A percentile compares a stretch with the other conserved stretches of the same genome.
phyloP scores from a whole-genome alignment of 306 rosid genomes.

The Nissolia schottii region DNA sequence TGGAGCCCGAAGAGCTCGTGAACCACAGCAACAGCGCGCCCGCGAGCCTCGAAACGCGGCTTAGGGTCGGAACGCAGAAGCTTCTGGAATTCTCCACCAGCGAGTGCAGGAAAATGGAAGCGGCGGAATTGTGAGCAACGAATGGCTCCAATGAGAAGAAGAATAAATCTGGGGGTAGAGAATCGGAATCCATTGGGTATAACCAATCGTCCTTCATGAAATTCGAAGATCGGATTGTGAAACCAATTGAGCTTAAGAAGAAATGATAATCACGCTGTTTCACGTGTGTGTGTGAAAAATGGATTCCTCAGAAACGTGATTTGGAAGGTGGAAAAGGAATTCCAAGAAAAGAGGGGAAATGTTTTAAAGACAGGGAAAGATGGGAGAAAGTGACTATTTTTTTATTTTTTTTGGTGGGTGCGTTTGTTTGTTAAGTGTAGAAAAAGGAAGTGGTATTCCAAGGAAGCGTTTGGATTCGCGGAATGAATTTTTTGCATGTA shows the following conservation, averaged over 20 bases:
- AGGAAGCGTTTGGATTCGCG: conserved; percentile 20
- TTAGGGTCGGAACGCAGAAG: conserved; percentile 45
- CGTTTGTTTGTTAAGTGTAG: background rate
- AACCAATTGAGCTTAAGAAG: too few species aligned
- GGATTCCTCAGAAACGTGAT: background rate
- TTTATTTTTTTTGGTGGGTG: background rate
- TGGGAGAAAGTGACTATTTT: too few species aligned
- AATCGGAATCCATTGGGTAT: conserved; percentile 64
- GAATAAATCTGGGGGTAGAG: conserved; percentile 34
- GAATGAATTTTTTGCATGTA: too few species aligned
- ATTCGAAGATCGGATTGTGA: background rate
- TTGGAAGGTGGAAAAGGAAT: background rate
- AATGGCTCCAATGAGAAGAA: conserved; percentile 54
- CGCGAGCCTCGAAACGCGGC: conserved; percentile 53
- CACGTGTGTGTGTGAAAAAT: background rate
- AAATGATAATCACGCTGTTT: background rate
- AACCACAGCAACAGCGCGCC: conserved; percentile 54
- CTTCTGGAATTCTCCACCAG: conserved; percentile 44
- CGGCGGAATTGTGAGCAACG: conserved; percentile 30
- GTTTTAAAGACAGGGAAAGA: too few species aligned
- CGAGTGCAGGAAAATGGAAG: conserved; percentile 45
- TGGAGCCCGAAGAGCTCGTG: conserved; percentile 40
- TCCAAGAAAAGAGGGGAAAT: background rate
- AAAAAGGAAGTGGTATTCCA: background rate
- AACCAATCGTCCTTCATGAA: conserved; percentile 74